Conservation (phyloP, 2,329 filamentous ascomycete genomes). For the Curvularia lunata region DNA sequence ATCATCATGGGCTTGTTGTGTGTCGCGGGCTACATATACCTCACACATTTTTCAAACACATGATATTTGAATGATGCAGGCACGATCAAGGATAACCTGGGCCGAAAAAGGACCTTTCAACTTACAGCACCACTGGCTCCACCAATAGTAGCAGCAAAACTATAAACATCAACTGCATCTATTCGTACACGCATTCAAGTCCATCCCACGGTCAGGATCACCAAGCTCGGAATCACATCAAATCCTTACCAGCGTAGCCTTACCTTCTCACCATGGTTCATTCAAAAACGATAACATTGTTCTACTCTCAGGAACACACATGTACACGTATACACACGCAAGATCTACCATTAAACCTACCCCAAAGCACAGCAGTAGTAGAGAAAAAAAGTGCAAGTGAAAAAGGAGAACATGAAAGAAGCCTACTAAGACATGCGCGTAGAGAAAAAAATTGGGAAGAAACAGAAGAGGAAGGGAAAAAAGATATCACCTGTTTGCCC, state of each 20-base stretch:
- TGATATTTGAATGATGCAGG: no score
- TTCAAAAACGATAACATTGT: no score
- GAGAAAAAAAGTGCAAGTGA: not conserved
- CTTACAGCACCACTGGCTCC: not conserved
- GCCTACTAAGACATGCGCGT: not conserved
- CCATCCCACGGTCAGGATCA: not conserved
- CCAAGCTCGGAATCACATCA: not conserved
- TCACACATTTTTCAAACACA: not conserved
- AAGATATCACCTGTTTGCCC: not conserved
- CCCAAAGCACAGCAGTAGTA: not conserved
- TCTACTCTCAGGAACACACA: not conserved
- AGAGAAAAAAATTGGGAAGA: not conserved
- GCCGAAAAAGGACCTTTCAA: not conserved
- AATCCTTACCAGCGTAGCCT: conserved; percentile 1
- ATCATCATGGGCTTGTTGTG: no score
- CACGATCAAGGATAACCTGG: no score
- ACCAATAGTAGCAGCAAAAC: not conserved
- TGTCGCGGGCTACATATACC: no score
- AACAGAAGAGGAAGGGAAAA: not conserved
- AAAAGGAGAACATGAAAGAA: not conserved
- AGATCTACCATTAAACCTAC: conserved; percentile 1
- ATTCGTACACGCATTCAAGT: not conserved
- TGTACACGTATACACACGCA: not conserved
- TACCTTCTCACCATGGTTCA: not conserved
- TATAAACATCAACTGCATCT: not conserved